phyloP scores from a whole-genome alignment of 371 early-diverging fungal genomes.

The Dichotomocladium elegans region DNA sequence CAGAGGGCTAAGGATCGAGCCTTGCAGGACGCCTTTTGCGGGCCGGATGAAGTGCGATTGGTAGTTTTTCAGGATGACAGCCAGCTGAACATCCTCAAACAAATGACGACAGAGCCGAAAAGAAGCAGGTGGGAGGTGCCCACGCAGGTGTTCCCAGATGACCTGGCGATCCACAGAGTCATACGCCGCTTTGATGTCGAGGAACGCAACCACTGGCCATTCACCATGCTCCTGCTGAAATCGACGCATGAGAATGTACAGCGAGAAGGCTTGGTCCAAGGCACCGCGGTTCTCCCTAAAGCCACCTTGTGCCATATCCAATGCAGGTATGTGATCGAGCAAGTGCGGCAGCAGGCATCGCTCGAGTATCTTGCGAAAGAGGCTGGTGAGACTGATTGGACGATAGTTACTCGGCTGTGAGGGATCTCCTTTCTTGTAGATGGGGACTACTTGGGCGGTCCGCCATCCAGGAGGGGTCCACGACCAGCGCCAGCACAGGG shows the following conservation, averaged over 20 bases:
- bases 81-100: constrained; percentile 9
- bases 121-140: neutral
- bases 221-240: neutral
- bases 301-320: constrained; percentile 19
- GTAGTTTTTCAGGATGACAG: neutral
- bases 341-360: constrained; percentile 1
- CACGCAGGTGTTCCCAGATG: constrained; percentile 7
- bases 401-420: constrained; percentile 10
- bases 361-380: constrained; percentile 14
- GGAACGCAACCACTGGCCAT: constrained; percentile 10
- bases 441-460: constrained; percentile 18
- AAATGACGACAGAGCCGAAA: constrained; percentile 5
- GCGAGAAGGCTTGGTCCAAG: constrained; percentile 18
- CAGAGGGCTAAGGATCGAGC: constrained; percentile 17
- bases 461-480: constrained; percentile 17
- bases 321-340: neutral
- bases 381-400: constrained; percentile 12
- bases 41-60: constrained; percentile 6
- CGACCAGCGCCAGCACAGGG: constrained; percentile 21
- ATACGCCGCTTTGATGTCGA: constrained; percentile 23
- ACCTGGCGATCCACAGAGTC: constrained; percentile 9
- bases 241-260: constrained; percentile 6
- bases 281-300: constrained; percentile 13
- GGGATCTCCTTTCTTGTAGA: constrained; percentile 14
- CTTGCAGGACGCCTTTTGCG: constrained; percentile 17